Conservation (phyloP, 495 filamentous ascomycete species). For the Venustampulla echinocandica region DNA sequence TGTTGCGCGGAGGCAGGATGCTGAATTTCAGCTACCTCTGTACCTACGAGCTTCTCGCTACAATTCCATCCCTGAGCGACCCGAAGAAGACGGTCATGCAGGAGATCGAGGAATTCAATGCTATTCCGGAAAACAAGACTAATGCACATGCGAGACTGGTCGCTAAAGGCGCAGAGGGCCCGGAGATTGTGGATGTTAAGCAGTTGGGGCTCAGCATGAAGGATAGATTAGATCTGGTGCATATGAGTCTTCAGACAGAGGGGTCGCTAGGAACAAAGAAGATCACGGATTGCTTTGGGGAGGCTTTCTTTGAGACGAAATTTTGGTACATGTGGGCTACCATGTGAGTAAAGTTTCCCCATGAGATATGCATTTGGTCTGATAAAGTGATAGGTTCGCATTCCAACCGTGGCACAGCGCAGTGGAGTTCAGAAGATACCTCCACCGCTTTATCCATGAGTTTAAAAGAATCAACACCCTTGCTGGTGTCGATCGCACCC, state of each 20-base stretch:
- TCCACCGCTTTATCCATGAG: slow-evolving; percentile 20
- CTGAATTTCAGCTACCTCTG: slow-evolving; percentile 31
- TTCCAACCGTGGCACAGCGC: slow-evolving; percentile 37
- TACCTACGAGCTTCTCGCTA: slow-evolving; percentile 29
- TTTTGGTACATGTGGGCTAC: slow-evolving; percentile 34
- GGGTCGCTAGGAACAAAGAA: slow-evolving; percentile 26
- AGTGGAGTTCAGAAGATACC: slow-evolving; percentile 23
- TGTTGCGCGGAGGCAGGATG: slow-evolving; percentile 30
- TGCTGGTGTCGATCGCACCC: slow-evolving; percentile 26
- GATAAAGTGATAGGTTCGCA: slow-evolving; percentile 20
- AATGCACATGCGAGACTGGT: slow-evolving; percentile 10
- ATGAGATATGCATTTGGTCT: too few relatives aligned
- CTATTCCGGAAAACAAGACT: slow-evolving; percentile 10
- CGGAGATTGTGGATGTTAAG: slow-evolving; percentile 10
- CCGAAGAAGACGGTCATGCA: slow-evolving; percentile 13
- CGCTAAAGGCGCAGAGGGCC: slow-evolving; percentile 9
- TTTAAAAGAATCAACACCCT: slow-evolving; percentile 18
- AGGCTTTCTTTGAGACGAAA: slow-evolving; percentile 32
- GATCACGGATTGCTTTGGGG: slow-evolving; percentile 30
- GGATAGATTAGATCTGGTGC: slow-evolving; percentile 29
- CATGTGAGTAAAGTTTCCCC: slow-evolving; percentile 20
- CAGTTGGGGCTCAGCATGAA: slow-evolving; percentile 20
- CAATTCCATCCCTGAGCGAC: slow-evolving; percentile 27
- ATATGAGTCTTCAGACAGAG: slow-evolving; percentile 26
- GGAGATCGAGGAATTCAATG: slow-evolving; percentile 18